These are phyloP conservation scores for Kwoniella newhampshirensis DNA, from an alignment of 768 basidiomycete species.

Conservation along the genomic window DNA sequence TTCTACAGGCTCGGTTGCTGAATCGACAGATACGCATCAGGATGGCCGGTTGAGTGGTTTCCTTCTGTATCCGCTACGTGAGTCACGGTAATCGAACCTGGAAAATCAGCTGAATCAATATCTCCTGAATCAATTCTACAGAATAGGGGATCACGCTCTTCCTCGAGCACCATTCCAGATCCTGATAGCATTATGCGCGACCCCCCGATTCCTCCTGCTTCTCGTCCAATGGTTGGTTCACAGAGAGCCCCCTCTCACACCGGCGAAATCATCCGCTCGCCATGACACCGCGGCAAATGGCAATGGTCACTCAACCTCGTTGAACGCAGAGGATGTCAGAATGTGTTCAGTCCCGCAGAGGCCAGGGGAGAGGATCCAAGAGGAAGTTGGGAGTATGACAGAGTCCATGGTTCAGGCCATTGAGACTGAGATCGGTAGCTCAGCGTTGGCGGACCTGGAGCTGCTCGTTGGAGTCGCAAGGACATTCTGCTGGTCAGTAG, in stretches of 20 bases:
- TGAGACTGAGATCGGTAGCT: conserved; percentile 3
- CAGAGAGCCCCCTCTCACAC: conserved; percentile 25
- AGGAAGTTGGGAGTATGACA: conserved; percentile 6
- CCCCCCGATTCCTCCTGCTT: conserved; percentile 63
- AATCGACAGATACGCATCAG: conserved; percentile 47
- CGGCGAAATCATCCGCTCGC: conserved; percentile 26
- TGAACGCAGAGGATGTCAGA: not conserved
- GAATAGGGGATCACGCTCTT: conserved; percentile 88
- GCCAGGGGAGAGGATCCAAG: not conserved
- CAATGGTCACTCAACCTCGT: not conserved
- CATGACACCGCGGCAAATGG: not conserved
- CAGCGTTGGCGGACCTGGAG: conserved; percentile 57
- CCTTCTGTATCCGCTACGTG: conserved; percentile 66
- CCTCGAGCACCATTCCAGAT: conserved; percentile 75
- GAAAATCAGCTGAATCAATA: not conserved
- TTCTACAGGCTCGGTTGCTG: not conserved
- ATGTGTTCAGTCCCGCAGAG: not conserved
- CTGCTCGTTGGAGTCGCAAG: conserved; percentile 67
- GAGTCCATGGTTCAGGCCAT: conserved; percentile 7
- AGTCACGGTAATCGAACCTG: conserved; percentile 2
- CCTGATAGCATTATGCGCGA: conserved; percentile 79
- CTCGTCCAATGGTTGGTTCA: conserved; percentile 47
- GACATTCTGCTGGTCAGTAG: conserved; percentile 65
- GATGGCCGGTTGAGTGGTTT: conserved; percentile 84
- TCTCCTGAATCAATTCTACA: conserved; percentile 43